Evolutionary conservation across 2,329 filamentous ascomycete genomes (phyloP), one percentile per base, ranked within the genome.

Genomic region (Exophiala dermatitidis): DNA sequence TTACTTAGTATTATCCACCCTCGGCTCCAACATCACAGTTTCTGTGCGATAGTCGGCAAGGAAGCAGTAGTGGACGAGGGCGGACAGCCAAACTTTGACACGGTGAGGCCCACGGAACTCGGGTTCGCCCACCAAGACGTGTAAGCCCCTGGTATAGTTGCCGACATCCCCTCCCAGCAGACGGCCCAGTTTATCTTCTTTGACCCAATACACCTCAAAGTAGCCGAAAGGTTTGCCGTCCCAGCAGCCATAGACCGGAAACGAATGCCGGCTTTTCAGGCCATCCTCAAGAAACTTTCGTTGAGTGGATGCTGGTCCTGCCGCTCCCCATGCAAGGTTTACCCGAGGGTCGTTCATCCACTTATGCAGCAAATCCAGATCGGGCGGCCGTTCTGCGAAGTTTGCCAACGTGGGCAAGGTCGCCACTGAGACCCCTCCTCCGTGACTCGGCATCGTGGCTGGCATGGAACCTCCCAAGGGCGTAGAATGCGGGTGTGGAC

Each of bases 141-240:
- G 93, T 12, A 97, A 72, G 0, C 93, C 93, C 4, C 93, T 77
- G 63, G 97, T 91, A 70, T 86, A 97, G 63, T 95, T 87, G 5
- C 79, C 81, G 0, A 83, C 81, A 2, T 80, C 77, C 26, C 77
- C 77, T 0, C 67, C 83, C 3, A 94, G 70, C 59, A 88, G 77
- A 45, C 77, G 79, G 0, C 88, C 89, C 0, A 98, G 68, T 0
- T 76, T 73, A 65, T 97, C 93, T 67, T 98, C 93, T 65, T 95
- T 95, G 2, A 93, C 89, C 91, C 93, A 98, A 72, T 98, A 98
- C 33, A 98, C 79, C 73, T 98, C 93, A 67, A 98, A 96, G 68
- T 94, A 98, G 0, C 90, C 93, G 71, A 97, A 98, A 0, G 91
- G 91, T 56, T 91, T 85, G 7, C 89, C 90, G 63, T 97, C 89